These are phyloP conservation scores for Fusarium neocosmosporiellum DNA, from an alignment of 2,329 filamentous ascomycete species.

Conservation along the genomic window DNA sequence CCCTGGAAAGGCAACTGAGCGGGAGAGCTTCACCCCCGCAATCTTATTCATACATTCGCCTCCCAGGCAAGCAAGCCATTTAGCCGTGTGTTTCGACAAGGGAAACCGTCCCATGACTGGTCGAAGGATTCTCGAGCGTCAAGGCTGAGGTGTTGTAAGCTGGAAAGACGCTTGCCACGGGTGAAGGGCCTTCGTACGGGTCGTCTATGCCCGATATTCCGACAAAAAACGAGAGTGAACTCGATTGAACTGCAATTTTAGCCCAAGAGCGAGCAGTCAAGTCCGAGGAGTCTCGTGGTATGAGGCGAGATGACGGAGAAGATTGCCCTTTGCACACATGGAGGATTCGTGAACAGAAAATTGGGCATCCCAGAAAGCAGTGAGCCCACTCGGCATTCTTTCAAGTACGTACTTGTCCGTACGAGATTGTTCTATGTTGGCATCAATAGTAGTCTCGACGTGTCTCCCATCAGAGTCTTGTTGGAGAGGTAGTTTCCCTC, in stretches of 20 bases:
- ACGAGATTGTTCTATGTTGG: neutral
- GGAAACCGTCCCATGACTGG: conserved; percentile 1
- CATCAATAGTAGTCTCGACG: neutral
- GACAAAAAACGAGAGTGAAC: neutral
- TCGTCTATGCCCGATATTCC: neutral
- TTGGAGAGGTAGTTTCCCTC: neutral
- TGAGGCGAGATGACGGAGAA: neutral
- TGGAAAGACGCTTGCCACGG: conserved; percentile 2
- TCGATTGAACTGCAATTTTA: neutral
- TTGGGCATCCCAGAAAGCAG: neutral
- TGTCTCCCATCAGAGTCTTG: neutral
- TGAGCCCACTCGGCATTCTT: neutral
- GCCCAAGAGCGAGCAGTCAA: neutral
- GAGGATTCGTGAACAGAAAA: conserved; percentile 6
- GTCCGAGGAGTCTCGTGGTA: neutral
- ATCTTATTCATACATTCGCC: conserved; percentile 17
- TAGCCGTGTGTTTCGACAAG: conserved; percentile 24
- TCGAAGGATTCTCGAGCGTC: neutral
- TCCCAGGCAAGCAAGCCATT: conserved; percentile 8
- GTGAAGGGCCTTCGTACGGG: neutral
- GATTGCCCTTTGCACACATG: neutral
- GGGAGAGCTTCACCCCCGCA: conserved; percentile 20
- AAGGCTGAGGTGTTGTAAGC: neutral
- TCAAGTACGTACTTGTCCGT: neutral
- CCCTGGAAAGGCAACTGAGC: conserved; percentile 19